Conservation (phyloP, 208 protist genomes). For the Acanthamoeba castellanii region DNA sequence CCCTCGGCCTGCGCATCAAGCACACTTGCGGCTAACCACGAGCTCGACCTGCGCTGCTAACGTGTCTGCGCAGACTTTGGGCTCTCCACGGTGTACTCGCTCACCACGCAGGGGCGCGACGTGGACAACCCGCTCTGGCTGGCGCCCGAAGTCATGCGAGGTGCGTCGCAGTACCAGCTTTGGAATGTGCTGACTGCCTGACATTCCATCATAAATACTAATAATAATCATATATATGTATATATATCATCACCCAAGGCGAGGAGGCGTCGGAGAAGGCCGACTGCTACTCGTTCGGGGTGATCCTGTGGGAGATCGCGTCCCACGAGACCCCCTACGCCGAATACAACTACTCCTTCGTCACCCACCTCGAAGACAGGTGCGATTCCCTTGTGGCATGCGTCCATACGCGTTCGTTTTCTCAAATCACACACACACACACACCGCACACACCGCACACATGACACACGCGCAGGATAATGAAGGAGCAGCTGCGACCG, state of each 20-base stretch:
- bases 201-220: too few species aligned
- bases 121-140: conserved; percentile 50
- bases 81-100: neutral
- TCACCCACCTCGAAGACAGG: neutral
- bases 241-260: too few species aligned
- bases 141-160: conserved; percentile 8
- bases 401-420: too few species aligned
- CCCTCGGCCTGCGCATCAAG: neutral
- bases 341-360: conserved; percentile 17
- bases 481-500: conserved; percentile 36
- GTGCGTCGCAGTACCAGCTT: too few species aligned
- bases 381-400: too few species aligned
- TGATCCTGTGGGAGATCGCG: conserved; percentile 25
- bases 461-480: neutral
- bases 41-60: too few species aligned
- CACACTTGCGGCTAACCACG: neutral
- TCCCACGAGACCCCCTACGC: conserved; percentile 24
- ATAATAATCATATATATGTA: neutral
- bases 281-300: conserved; percentile 17
- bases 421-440: neutral
- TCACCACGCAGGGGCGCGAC: neutral
- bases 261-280: conserved; percentile 53
- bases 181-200: too few species aligned
- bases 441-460: too few species aligned
- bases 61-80: conserved; percentile 30